phyloP scores from a whole-genome alignment of 176 grass and related monocot species.

The Phragmites australis region DNA sequence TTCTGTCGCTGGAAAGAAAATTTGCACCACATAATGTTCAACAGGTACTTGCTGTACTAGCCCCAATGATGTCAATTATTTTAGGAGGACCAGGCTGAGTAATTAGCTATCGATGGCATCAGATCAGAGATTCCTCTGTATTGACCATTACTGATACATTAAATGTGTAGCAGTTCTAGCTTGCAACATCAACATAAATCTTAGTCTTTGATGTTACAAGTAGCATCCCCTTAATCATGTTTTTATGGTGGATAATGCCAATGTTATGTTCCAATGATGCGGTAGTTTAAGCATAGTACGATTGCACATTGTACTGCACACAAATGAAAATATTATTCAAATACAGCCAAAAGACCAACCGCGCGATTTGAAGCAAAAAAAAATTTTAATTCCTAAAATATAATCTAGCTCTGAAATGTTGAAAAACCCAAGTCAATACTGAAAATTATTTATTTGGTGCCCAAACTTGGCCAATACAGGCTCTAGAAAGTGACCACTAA shows the following conservation, averaged over 20 bases:
- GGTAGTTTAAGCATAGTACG: not conserved
- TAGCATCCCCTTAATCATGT: not conserved
- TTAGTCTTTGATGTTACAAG: not conserved
- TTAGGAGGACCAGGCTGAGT: conserved; percentile 15
- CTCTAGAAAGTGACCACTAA: not conserved
- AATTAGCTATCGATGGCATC: not conserved
- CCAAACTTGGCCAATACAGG: not conserved
- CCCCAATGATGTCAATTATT: conserved; percentile 14
- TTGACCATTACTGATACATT: not conserved
- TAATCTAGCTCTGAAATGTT: no score
- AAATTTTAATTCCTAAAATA: no score
- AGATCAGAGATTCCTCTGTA: conserved; percentile 10
- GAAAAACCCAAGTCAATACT: no score
- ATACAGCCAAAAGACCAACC: not conserved
- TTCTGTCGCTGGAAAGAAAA: not conserved
- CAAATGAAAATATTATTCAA: not conserved
- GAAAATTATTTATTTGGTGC: no score
- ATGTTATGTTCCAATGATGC: not conserved
- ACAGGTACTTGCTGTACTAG: not conserved
- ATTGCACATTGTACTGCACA: not conserved
- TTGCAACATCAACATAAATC: conserved; percentile 19
- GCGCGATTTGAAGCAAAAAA: no score
- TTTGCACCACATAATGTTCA: not conserved
- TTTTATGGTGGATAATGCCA: not conserved
- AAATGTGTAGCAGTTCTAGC: conserved; percentile 6